Base-by-base conservation (phyloP, 495 filamentous ascomycete genomes). In the Podospora comata region DNA sequence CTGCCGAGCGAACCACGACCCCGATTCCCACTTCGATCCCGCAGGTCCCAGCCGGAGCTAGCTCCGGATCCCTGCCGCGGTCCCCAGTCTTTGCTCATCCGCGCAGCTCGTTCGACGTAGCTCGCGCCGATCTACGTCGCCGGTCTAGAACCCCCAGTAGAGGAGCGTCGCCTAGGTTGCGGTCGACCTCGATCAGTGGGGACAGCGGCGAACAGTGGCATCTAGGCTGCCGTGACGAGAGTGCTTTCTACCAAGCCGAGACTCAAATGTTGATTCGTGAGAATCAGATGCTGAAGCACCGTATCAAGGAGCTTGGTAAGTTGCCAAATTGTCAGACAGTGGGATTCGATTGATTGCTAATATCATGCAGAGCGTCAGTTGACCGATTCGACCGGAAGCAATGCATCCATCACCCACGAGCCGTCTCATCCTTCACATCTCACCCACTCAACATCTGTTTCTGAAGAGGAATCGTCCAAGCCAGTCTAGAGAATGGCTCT, bases 191-290 rank as follows among this genome's bases (percentile, higher is more conserved):
- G 15, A 83, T 87, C 64, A 83, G 83, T 64, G 81, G 77, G 5
- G 86, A 87, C 61, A 79, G 75, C 62, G 79, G 77, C 11, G 83
- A 86, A 23, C 75, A 71, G 65, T 80, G 74, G 67, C 69, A 71
- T 26, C 77, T 84, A 18, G 80, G 75, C 9, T 80, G 86, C 66
- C 83, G 91, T 27, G 92, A 96, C 75, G 94, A 97, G 75, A 87
- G 86, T 69, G 88, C 91, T 18, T 97, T 92, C 77, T 96, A 97
- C 70, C 93, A 97, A 76, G 92, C 94, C 3, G 95, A 99, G 79
- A 93, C 92, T 3, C 88, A 92, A 71, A 94, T 88, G 81, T 80
- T 99, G 69, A 84, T 86, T 20, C 84, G 95, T 57, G 95, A 99
- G 81, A 99, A 99, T 73, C 91, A 96, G 77, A 96, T 99, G 90